Conservation (phyloP, 139 green algal genomes). For the Penium margaritaceum region DNA sequence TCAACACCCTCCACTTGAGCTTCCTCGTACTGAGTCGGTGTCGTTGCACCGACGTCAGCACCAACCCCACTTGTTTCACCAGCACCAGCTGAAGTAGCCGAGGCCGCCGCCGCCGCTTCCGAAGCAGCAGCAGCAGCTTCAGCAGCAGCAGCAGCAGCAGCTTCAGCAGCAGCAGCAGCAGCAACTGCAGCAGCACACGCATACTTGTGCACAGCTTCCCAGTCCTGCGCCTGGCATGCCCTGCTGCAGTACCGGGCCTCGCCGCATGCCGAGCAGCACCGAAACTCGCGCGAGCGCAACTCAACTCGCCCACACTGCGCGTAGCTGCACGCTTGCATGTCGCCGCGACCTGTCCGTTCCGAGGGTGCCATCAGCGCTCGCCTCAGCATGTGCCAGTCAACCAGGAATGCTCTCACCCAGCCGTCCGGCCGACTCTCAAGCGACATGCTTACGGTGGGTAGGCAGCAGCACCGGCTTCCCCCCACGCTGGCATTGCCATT, state of each 20-base stretch:
- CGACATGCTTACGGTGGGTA: neutral
- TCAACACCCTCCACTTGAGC: no score
- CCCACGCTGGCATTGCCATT: no score
- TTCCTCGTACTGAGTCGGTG: no score
- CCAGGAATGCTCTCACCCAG: constrained; percentile 1
- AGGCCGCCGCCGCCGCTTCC: no score
- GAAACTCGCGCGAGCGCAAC: constrained; percentile 42
- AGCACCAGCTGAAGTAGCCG: no score
- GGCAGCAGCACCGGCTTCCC: constrained; percentile 1
- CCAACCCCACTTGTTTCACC: no score
- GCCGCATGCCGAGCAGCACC: constrained; percentile 41
- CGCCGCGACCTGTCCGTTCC: neutral
- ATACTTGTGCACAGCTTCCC: constrained; percentile 33
- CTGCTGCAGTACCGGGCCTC: constrained; percentile 37
- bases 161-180: no score
- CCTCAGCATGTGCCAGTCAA: constrained; percentile 6
- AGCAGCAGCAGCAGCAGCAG: no score
- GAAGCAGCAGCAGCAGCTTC: no score
- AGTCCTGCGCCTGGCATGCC: constrained; percentile 33
- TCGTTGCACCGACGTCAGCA: no score
- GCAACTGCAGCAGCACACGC: constrained; percentile 11
- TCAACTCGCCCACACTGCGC: constrained; percentile 33
- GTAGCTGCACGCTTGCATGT: constrained; percentile 19
- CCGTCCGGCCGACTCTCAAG: neutral
- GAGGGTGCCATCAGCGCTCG: neutral